Conservation (phyloP, 768 basidiomycete genomes). For the Lentinula boryana region DNA sequence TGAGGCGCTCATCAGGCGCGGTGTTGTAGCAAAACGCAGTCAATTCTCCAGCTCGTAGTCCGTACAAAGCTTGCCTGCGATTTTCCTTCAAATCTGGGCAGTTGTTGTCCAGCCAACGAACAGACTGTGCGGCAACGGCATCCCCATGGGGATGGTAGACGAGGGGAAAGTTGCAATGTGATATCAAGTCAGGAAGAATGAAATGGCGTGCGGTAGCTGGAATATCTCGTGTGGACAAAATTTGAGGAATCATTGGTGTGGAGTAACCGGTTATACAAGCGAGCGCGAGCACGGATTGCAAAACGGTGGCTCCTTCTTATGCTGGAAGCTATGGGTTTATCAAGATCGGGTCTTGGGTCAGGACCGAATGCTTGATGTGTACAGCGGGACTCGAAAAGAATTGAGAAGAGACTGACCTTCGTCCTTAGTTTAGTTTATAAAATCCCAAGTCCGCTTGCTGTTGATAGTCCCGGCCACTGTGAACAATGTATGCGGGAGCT, state of each 20-base stretch:
- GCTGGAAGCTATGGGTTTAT: neutral
- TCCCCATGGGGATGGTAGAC: conserved; percentile 40
- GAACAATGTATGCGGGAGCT: neutral
- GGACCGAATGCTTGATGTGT: neutral
- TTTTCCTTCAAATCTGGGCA: conserved; percentile 41
- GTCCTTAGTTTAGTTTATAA: neutral
- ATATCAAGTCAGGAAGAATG: conserved; percentile 49
- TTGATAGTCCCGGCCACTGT: neutral
- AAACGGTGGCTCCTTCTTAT: neutral
- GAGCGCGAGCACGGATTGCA: neutral
- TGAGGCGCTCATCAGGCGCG: conserved; percentile 48
- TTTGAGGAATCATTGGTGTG: neutral
- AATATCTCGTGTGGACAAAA: neutral
- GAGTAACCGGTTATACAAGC: no score
- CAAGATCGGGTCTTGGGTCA: neutral
- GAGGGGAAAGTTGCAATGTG: conserved; percentile 42
- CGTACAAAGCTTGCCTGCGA: conserved; percentile 42
- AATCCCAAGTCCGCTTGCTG: neutral
- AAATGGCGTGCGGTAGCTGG: conserved; percentile 19
- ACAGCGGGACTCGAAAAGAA: neutral
- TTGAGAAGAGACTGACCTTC: neutral
- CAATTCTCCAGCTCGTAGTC: conserved; percentile 61
- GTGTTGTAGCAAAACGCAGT: conserved; percentile 61
- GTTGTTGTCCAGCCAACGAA: conserved; percentile 42
- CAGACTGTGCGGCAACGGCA: conserved; percentile 38